Evolutionary conservation across 495 filamentous ascomycete genomes (phyloP), one percentile per base, ranked within the genome.

Genomic region (Evansstolkia leycettana): DNA sequence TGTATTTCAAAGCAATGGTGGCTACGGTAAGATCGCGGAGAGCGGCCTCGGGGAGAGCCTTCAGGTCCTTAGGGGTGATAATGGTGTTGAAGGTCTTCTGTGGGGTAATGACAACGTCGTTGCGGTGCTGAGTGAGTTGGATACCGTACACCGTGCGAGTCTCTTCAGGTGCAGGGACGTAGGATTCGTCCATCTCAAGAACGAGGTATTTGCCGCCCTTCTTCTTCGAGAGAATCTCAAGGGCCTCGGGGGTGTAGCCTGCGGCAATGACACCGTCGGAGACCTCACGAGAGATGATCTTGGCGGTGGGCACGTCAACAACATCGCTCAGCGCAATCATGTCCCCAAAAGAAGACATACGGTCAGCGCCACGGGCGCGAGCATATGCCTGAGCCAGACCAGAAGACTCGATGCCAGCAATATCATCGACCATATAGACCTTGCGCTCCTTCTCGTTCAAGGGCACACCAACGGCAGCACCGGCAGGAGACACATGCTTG

Each of bases 401-500:
- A 11, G 88, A 95, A 15, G 74, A 72, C 54, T 90, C 82, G 31
- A 98, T 72, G 34, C 79, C 84, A 35, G 79, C 75, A 50, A 98
- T 89, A 55, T 95, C 92, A 41, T 93, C 84, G 18, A 96, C 92
- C 75, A 98, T 94, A 66, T 90, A 96, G 17, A 95, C 89, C 66
- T 92, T 88, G 63, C 81, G 76, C 70, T 98, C 90, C 34, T 81
- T 78, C 34, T 84, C 76, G 39, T 61, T 84, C 46, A 98, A 70
- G 24, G 82, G 83, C 15, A 87, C 71, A 41, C 88, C 90, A 50
- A 98, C 86, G 36, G 90, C 90, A 31, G 90, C 90, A 45, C 90
- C 90, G 26, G 90, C 90, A 6, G 90, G 90, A 3, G 92, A 96
- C 26, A 96, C 90, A 54, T 96, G 92, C 73, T 98, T 98, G 79